These are phyloP conservation scores for Phytopythium delawarense DNA, from an alignment of 352 stramenopile species.

Conservation along the genomic window DNA sequence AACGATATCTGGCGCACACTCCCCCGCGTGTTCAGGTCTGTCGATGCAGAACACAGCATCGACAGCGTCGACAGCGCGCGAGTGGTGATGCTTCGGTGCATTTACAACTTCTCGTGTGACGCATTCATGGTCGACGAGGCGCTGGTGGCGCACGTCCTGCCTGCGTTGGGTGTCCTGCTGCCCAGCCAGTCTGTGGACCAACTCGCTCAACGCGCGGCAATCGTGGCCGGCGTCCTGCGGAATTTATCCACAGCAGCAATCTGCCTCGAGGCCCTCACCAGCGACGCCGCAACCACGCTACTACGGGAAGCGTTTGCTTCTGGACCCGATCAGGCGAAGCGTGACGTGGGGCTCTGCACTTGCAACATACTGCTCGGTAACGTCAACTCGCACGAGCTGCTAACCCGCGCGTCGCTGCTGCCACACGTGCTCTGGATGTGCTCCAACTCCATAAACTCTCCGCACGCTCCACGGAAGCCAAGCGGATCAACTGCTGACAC, in stretches of 20 bases:
- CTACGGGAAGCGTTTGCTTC: conserved; percentile 45
- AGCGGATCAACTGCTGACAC: neutral
- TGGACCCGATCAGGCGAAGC: conserved; percentile 28
- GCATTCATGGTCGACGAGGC: conserved; percentile 15
- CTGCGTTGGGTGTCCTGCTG: conserved; percentile 16
- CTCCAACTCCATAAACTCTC: no score
- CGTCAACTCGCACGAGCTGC: conserved; percentile 54
- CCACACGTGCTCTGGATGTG: conserved; percentile 51
- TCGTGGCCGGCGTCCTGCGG: conserved; percentile 43
- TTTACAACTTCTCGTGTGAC: conserved; percentile 67
- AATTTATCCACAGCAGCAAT: conserved; percentile 39
- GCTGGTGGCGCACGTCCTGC: conserved; percentile 11
- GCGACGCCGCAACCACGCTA: conserved; percentile 34
- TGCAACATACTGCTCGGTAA: conserved; percentile 68
- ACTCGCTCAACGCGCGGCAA: conserved; percentile 11
- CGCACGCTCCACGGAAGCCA: neutral
- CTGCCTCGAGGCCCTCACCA: conserved; percentile 38
- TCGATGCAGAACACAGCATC: neutral
- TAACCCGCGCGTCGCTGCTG: conserved; percentile 36
- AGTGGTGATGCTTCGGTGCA: conserved; percentile 39
- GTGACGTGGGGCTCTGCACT: conserved; percentile 47
- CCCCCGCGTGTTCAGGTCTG: neutral
- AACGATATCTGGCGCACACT: neutral
- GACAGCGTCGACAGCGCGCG: conserved; percentile 5
- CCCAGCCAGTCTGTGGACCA: conserved; percentile 2